Evolutionary conservation across 2,329 filamentous ascomycete species (phyloP), one percentile per base, ranked within the genome.

Genomic region (Colletotrichum phormii): DNA sequence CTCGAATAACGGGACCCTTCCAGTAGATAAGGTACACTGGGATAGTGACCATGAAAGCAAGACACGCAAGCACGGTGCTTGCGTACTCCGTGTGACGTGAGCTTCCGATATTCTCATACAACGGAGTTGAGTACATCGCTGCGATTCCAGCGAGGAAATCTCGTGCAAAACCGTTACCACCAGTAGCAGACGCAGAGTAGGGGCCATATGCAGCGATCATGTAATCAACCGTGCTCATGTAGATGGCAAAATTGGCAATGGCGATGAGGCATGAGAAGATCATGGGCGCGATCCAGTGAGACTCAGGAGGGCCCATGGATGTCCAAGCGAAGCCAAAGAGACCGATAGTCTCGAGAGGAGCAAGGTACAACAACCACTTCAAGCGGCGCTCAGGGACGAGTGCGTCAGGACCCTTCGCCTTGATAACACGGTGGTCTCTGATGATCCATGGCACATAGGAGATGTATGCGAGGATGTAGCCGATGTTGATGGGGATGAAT

Each of bases 171-270:
- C 90, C 91, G 75, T 93, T 93, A 22, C 91, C 90, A 55, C 91
- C 91, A 0, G 90, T 92, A 1, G 91, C 91, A 0, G 89, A 92
- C 11, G 91, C 90, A 1, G 90, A 89, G 79, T 91, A 92, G 0
- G 88, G 87, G 0, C 90, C 91, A 77, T 93, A 93, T 2, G 90
- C 90, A 8, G 71, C 90, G 70, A 92, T 89, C 87, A 91, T 91
- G 79, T 92, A 92, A 77, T 92, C 90, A 75, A 93, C 91, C 2
- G 89, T 91, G 8, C 90, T 88, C 86, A 91, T 91, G 80, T 92
- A 92, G 63, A 91, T 91, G 18, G 83, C 81, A 72, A 86, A 88
- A 76, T 93, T 93, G 51, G 91, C 90, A 60, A 93, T 88, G 31
- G 90, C 91, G 49, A 93, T 88, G 46, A 91, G 82, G 6, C 85